These are phyloP conservation scores for Capronia coronata DNA, from an alignment of 2,329 filamentous ascomycete species.

Conservation along the genomic window DNA sequence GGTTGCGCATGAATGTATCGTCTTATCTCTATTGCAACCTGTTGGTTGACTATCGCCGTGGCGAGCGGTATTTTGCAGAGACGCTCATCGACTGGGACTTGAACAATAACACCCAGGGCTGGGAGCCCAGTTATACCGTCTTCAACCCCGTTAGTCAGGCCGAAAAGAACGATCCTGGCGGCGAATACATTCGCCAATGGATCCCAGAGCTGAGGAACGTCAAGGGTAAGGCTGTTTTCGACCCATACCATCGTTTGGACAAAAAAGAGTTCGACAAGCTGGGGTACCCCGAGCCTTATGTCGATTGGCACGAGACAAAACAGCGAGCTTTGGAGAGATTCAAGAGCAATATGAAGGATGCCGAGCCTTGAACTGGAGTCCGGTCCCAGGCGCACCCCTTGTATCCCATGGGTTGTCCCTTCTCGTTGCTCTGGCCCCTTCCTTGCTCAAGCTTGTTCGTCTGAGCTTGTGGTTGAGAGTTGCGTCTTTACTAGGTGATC, in stretches of 20 bases:
- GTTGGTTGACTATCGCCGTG: conserved; percentile 45
- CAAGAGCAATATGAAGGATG: conserved; percentile 49
- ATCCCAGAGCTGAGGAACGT: conserved; percentile 60
- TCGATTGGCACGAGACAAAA: conserved; percentile 61
- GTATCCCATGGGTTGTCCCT: too few species aligned
- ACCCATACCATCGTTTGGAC: conserved; percentile 40
- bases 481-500: too few species aligned
- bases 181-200: conserved; percentile 67
- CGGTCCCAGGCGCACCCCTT: too few species aligned
- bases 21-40: conserved; percentile 46
- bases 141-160: conserved; percentile 74
- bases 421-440: too few species aligned
- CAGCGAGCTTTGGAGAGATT: conserved; percentile 60
- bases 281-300: conserved; percentile 64
- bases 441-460: too few species aligned
- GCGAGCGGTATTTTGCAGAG: conserved; percentile 48
- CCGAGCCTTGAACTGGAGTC: conserved; percentile 27
- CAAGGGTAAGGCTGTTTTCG: conserved; percentile 49
- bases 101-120: conserved; percentile 47
- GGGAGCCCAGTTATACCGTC: conserved; percentile 51
- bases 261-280: conserved; percentile 49
- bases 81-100: conserved; percentile 39
- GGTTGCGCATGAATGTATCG: conserved; percentile 46
- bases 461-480: too few species aligned
- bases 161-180: conserved; percentile 68